Conservation (phyloP, 139 green algal genomes). For the Haematococcus lacustris region DNA sequence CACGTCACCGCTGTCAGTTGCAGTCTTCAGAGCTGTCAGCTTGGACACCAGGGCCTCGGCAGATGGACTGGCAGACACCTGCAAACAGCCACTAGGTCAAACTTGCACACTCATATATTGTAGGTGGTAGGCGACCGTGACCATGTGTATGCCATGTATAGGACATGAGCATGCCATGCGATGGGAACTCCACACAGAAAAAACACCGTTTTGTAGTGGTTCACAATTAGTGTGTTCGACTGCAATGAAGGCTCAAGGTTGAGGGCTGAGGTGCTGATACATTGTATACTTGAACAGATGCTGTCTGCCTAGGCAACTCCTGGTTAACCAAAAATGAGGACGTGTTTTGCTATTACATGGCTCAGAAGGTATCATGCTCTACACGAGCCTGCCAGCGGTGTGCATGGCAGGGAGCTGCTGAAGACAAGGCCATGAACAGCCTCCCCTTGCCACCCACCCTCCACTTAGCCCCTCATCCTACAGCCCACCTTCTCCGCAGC, state of each 20-base stretch:
- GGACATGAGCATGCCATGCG: too few species aligned
- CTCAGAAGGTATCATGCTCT: background rate
- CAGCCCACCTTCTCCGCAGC: constrained; percentile 7
- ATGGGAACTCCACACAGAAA: too few species aligned
- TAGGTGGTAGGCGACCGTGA: too few species aligned
- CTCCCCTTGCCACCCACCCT: too few species aligned
- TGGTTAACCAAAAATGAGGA: background rate
- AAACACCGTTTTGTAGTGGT: too few species aligned
- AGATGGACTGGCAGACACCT: constrained; percentile 7
- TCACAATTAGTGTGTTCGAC: too few species aligned
- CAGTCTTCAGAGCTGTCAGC: background rate
- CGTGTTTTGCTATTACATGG: background rate
- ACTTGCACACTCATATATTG: background rate
- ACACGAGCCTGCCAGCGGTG: too few species aligned
- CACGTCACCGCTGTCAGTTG: constrained; percentile 19
- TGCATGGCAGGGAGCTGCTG: too few species aligned
- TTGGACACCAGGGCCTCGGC: constrained; percentile 1
- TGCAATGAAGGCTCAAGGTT: too few species aligned
- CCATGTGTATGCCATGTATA: too few species aligned
- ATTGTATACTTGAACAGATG: background rate
- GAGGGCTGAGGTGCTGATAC: too few species aligned
- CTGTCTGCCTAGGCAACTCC: background rate
- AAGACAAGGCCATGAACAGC: too few species aligned
- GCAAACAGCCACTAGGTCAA: background rate
- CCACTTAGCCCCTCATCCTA: background rate